Conservation (phyloP, 164 flowering plant species). For the Echeveria elegans region DNA sequence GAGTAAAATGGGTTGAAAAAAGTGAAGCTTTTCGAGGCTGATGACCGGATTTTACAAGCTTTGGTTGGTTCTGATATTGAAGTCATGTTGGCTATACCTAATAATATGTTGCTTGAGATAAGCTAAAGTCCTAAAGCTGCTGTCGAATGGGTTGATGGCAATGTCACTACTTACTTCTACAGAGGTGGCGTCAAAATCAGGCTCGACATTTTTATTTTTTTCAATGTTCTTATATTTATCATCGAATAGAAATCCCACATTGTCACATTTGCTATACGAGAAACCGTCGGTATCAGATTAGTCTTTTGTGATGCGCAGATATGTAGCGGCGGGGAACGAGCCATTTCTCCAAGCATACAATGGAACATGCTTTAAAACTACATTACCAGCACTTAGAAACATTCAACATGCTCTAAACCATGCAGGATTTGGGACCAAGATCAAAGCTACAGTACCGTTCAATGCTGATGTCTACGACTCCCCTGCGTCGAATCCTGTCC, state of each 20-base stretch:
- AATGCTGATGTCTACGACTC: constrained; percentile 72
- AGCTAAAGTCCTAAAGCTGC: constrained; percentile 39
- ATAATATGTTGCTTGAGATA: constrained; percentile 51
- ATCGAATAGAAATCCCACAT: too few relatives aligned
- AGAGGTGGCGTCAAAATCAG: constrained; percentile 76
- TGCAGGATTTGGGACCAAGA: constrained; percentile 30
- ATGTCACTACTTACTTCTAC: constrained; percentile 56
- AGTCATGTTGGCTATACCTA: constrained; percentile 84
- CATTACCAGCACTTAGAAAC: constrained; percentile 63
- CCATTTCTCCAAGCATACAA: constrained; percentile 73
- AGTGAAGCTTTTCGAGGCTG: constrained; percentile 85
- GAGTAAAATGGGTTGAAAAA: constrained; percentile 55
- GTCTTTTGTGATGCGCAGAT: constrained; percentile 32
- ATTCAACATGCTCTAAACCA: constrained; percentile 58
- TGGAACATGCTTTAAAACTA: constrained; percentile 34
- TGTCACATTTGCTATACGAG: not conserved
- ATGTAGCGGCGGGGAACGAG: constrained; percentile 87
- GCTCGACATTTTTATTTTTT: constrained; percentile 20
- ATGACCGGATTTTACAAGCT: constrained; percentile 48
- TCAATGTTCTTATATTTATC: too few relatives aligned
- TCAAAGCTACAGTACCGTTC: constrained; percentile 75
- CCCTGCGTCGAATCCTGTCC: constrained; percentile 63
- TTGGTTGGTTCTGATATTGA: constrained; percentile 57
- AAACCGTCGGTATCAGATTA: too few relatives aligned
- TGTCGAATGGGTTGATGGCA: constrained; percentile 62